A percentile compares a stretch with the other conserved stretches of the same genome.
These are phyloP conservation scores for Symbiodinium pilosum DNA, from an alignment of 73 alveolate species.

Conservation along the genomic window DNA sequence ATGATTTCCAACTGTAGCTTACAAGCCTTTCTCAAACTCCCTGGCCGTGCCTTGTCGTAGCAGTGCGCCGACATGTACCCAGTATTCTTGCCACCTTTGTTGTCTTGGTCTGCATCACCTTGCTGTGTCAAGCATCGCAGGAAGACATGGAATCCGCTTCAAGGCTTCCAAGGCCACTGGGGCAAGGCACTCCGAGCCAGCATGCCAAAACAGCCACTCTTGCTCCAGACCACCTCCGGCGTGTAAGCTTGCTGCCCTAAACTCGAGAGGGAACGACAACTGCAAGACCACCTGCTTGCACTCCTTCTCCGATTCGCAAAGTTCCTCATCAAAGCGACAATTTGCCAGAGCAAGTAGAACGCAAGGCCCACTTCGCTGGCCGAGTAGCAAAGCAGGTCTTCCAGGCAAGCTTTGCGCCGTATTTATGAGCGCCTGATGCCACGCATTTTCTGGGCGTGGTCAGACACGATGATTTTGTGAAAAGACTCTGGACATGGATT, in stretches of 20 bases:
- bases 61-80: constrained; percentile 28
- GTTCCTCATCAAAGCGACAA: not conserved
- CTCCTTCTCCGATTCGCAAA: constrained; percentile 5
- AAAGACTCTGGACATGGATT: too few species aligned
- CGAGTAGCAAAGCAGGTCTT: not conserved
- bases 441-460: too few species aligned
- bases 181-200: constrained; percentile 30
- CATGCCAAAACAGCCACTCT: constrained; percentile 1
- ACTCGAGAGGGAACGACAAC: too few species aligned
- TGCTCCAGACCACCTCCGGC: constrained; percentile 3
- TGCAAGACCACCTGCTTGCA: constrained; percentile 43
- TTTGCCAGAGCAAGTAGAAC: too few species aligned
- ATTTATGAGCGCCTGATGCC: not conserved
- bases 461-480: too few species aligned
- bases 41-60: not conserved
- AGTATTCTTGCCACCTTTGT: constrained; percentile 7
- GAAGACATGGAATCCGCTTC: not conserved
- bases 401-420: constrained; percentile 16
- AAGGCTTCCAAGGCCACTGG: not conserved
- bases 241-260: too few species aligned
- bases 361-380: not conserved
- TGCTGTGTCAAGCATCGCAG: not conserved
- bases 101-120: constrained; percentile 5
- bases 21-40: too few species aligned
- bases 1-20: too few species aligned